Conservation (phyloP, 2,329 filamentous ascomycete genomes). For the Hymenotorrendiella dingleyae region DNA sequence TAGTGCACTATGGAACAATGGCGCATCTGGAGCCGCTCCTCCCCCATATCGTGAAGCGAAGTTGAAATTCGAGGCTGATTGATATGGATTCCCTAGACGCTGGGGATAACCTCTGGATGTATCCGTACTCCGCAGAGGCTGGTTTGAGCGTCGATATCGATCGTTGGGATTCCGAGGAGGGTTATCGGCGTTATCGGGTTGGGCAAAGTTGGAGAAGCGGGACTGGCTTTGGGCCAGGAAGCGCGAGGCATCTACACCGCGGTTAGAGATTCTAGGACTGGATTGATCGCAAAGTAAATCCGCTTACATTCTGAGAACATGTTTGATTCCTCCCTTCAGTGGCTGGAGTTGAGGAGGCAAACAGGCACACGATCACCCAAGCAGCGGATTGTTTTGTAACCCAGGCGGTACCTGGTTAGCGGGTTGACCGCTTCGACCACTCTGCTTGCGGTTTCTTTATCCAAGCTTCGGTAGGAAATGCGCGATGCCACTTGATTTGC, state of each 20-base stretch:
- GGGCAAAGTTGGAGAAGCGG: constrained; percentile 67
- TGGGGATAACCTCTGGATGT: constrained; percentile 24
- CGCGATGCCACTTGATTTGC: too few relatives aligned
- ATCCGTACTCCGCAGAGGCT: constrained; percentile 21
- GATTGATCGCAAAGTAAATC: background rate
- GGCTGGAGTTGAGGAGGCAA: constrained; percentile 3
- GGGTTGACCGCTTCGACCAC: constrained; percentile 2
- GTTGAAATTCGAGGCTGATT: constrained; percentile 66
- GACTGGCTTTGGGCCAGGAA: constrained; percentile 97
- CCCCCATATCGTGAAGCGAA: constrained; percentile 73
- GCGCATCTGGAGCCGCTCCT: constrained; percentile 68
- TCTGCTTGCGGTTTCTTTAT: constrained; percentile 3
- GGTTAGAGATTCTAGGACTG: background rate
- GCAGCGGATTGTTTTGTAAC: constrained; percentile 1
- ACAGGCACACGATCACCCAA: constrained; percentile 3
- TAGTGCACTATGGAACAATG: constrained; percentile 87
- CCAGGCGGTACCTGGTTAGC: constrained; percentile 11
- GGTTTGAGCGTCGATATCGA: constrained; percentile 25
- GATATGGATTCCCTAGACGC: constrained; percentile 68
- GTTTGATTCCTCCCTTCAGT: constrained; percentile 9
- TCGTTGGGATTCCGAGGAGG: constrained; percentile 32
- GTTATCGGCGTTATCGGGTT: constrained; percentile 45
- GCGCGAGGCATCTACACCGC: constrained; percentile 74
- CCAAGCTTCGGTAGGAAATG: too few relatives aligned
- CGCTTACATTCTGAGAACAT: constrained; percentile 33